Percentiles rank a stretch among this genome's conserved stretches.
phyloP scores from a whole-genome alignment of 345 rosid genomes.

The Dipteronia sinensis region DNA sequence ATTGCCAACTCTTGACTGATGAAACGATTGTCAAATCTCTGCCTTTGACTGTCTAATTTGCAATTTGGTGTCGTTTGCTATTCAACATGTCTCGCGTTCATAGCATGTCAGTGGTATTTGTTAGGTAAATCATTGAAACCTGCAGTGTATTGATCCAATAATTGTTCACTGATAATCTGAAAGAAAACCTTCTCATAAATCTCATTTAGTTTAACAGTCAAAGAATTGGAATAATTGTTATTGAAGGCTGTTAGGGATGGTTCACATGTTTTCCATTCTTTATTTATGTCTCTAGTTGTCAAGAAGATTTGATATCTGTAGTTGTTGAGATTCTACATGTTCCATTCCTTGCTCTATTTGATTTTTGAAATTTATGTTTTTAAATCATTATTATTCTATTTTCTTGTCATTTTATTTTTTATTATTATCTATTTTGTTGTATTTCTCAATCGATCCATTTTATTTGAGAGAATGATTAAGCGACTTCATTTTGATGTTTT shows the following conservation, averaged over 20 bases:
- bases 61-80: constrained; percentile 1
- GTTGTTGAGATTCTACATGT: neutral
- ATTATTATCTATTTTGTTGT: neutral
- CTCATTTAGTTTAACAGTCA: neutral
- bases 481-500: constrained; percentile 54
- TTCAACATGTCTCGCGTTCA: neutral
- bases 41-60: neutral
- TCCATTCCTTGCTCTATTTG: neutral
- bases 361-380: neutral
- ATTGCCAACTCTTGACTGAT: neutral
- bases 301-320: neutral
- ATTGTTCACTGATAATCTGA: neutral
- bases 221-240: neutral
- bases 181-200: neutral
- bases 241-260: neutral
- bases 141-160: constrained; percentile 30
- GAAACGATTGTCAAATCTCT: neutral
- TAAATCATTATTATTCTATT: neutral
- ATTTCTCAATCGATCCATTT: constrained; percentile 10
- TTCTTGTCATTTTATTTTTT: neutral
- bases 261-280: neutral
- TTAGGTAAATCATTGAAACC: constrained; percentile 72
- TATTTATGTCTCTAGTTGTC: neutral
- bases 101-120: constrained; percentile 11
- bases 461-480: constrained; percentile 18